Evolutionary conservation across 441 rosid species (phyloP), one percentile per base, ranked within the genome.

Genomic region (Aquilaria agallochum): DNA sequence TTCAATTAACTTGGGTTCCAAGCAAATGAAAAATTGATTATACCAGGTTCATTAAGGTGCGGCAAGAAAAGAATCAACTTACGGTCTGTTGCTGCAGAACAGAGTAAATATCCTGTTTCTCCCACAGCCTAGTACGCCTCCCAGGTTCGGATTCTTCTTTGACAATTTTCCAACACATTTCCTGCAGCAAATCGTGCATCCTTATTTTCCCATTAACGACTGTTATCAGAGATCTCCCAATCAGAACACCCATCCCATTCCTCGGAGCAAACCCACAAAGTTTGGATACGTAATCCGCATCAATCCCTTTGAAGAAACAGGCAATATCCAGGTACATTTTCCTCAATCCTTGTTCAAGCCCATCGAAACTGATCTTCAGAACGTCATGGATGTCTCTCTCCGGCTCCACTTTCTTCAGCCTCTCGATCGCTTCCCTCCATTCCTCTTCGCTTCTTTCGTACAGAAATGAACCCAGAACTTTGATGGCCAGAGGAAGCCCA

Each of bases 181-280:
- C 74, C 69, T 72, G 70, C 49, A 71, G 47, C 67, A 82, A 66
- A 52, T 76, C 74, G 66, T 84, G 87, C 75, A 84, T 76, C 68
- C 56, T 15, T 5, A 81, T 12, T 49, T 11, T 31, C 2, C 64
- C 50, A 11, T 31, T 40, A 4, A 31, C 58, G 30, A 73, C 31
- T 51, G 67, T 59, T n/a, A 82, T 50, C 13, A 79, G 70, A 42
- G 61, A 69, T 51, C 61, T 79, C 27, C 73, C 64, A 2, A 69
- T 10, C 1, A 84, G 77, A 57, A 44, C 64, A 5, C 54, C 46
- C 3, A 84, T 55, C 44, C 74, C 81, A 10, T 44, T 54, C 32
- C 51, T 33, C 2, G 72, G 63, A 31, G 48, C 53, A 36, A 70
- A 53, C 42, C 52, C 62, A 40, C 70, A 75, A 46, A 60, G 27